Conservation (phyloP, 2,329 filamentous ascomycete species). For the Diaporthe helianthi region DNA sequence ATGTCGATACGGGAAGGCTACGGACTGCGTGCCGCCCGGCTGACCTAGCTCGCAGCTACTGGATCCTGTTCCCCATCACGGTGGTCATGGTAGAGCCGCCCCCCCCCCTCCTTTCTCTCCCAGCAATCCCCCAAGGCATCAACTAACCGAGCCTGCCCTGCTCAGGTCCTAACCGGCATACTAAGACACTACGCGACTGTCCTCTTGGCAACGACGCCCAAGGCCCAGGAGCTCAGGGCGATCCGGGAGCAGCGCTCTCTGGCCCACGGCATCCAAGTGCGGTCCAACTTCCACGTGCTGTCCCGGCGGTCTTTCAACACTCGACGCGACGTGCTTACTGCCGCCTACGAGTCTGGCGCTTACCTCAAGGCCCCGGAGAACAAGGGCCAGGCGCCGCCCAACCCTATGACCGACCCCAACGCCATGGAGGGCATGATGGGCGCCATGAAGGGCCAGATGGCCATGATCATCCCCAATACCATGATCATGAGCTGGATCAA, state of each 20-base stretch:
- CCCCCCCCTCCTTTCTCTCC: background rate
- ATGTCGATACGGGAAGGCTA: slow-evolving; percentile 9
- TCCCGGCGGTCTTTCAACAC: slow-evolving; percentile 78
- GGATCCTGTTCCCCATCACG: slow-evolving; percentile 97
- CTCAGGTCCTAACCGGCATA: slow-evolving; percentile 86
- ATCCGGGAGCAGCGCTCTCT: slow-evolving; percentile 89
- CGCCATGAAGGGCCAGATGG: slow-evolving; percentile 99
- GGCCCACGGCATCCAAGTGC: slow-evolving; percentile 82
- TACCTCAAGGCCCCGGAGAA: slow-evolving; percentile 90
- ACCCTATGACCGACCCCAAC: slow-evolving; percentile 93
- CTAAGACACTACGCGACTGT: slow-evolving; percentile 95
- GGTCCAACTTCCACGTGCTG: slow-evolving; percentile 81
- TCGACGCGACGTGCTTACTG: slow-evolving; percentile 81
- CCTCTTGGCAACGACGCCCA: slow-evolving; percentile 85
- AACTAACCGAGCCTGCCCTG: background rate
- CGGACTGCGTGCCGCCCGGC: slow-evolving; percentile 28
- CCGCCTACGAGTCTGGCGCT: slow-evolving; percentile 82
- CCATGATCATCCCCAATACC: slow-evolving; percentile 99
- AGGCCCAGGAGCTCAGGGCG: slow-evolving; percentile 76
- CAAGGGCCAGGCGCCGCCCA: slow-evolving; percentile 85
- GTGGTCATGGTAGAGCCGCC: slow-evolving; percentile 79
- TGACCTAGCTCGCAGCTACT: slow-evolving; percentile 72
- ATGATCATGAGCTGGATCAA: slow-evolving; percentile 99
- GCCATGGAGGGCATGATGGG: slow-evolving; percentile 99
- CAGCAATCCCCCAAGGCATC: background rate